These are phyloP conservation scores for Dicorynia guianensis DNA, from an alignment of 306 rosid genomes.

Conservation along the genomic window DNA sequence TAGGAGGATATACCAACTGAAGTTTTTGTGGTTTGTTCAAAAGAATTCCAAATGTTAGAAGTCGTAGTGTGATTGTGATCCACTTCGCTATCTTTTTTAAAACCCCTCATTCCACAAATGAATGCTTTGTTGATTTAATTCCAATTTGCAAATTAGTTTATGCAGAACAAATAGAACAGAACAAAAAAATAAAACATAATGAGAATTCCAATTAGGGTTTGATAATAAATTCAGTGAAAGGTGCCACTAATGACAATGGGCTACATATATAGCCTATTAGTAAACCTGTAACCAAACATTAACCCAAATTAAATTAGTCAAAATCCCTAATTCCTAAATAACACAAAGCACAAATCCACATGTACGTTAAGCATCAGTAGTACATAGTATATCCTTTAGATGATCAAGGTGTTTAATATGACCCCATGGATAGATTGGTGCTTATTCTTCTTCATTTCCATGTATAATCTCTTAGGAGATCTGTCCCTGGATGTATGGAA, in stretches of 20 bases:
- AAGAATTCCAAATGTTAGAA: not conserved
- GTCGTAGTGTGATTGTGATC: not conserved
- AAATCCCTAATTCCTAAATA: no score
- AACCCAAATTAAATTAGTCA: no score
- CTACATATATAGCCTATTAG: no score
- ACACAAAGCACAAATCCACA: no score
- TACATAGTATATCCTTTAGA: not conserved
- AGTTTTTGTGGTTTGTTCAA: not conserved
- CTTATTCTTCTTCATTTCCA: conserved; percentile 4
- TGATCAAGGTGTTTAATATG: not conserved
- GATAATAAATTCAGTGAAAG: no score
- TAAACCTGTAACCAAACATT: no score
- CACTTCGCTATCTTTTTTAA: no score
- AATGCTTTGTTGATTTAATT: not conserved
- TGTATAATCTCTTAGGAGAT: not conserved
- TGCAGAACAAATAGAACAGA: not conserved
- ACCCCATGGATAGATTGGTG: not conserved
- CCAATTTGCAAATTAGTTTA: not conserved
- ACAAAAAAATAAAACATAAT: no score
- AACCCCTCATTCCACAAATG: not conserved
- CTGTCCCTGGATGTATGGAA: not conserved
- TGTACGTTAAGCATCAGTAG: no score
- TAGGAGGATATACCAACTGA: not conserved
- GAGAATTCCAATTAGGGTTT: no score
- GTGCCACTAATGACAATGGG: no score